Percentiles rank a stretch among this genome's conserved stretches.
These are phyloP conservation scores for Pyrus bretschneideri DNA, from an alignment of 306 rosid genomes.

Conservation along the genomic window DNA sequence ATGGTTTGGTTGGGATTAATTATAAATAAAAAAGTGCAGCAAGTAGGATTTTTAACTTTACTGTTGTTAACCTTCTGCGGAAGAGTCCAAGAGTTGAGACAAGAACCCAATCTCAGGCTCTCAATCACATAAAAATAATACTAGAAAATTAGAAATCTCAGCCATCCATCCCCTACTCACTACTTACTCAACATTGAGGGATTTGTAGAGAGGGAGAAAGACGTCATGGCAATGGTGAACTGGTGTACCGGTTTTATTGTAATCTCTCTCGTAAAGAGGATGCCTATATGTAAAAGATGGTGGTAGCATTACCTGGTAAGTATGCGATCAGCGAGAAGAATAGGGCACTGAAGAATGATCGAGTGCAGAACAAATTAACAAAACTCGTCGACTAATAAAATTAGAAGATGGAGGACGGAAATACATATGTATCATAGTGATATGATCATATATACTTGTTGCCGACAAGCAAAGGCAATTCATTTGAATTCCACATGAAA, in stretches of 20 bases:
- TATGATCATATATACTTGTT: neutral
- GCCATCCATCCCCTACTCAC: neutral
- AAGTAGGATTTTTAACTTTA: neutral
- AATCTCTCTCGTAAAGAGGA: too few relatives aligned
- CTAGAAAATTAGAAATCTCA: neutral
- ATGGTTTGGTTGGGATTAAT: neutral
- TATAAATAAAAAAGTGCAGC: too few relatives aligned
- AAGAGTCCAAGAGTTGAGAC: neutral
- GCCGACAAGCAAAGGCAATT: neutral
- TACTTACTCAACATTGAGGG: neutral
- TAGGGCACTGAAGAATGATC: neutral
- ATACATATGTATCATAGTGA: neutral
- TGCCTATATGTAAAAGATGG: neutral
- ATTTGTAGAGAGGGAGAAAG: neutral
- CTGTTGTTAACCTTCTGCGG: neutral
- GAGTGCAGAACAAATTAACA: neutral
- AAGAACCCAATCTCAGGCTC: neutral
- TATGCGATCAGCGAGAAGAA: neutral
- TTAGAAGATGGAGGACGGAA: neutral
- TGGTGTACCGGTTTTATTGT: neutral
- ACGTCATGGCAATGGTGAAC: neutral
- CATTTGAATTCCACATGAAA: neutral
- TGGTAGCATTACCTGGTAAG: neutral
- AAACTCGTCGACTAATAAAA: neutral
- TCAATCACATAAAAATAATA: neutral